Conservation (phyloP, 2,329 filamentous ascomycete genomes). For the Massarina eburnea region DNA sequence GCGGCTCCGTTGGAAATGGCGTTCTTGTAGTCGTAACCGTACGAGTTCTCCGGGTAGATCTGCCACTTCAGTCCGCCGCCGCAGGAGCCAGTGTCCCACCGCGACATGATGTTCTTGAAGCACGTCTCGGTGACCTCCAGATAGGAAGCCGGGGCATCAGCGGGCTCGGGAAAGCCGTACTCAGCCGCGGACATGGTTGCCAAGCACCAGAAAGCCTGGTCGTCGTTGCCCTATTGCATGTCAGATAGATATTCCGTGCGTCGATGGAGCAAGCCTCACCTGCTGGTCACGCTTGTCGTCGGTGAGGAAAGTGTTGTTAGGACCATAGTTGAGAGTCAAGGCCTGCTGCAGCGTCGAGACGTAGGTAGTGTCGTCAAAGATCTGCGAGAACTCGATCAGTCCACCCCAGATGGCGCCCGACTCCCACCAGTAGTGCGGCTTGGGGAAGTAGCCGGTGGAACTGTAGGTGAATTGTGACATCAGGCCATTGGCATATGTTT, state of each 20-base stretch:
- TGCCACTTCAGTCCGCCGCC: constrained; percentile 79
- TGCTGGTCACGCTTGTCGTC: constrained; percentile 43
- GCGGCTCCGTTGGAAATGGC: constrained; percentile 79
- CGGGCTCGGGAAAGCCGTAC: constrained; percentile 64
- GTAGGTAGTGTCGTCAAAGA: constrained; percentile 49
- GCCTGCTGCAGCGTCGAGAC: constrained; percentile 44
- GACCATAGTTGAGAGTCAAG: constrained; percentile 47
- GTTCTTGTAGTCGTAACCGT: constrained; percentile 75
- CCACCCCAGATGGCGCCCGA: constrained; percentile 44
- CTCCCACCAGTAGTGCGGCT: constrained; percentile 53
- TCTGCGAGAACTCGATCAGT: constrained; percentile 49
- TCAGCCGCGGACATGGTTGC: constrained; percentile 69
- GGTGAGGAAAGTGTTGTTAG: constrained; percentile 47
- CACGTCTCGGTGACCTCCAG: constrained; percentile 68
- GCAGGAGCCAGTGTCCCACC: constrained; percentile 71
- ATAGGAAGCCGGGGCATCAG: constrained; percentile 53
- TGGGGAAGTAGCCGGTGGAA: constrained; percentile 44
- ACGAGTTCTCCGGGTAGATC: constrained; percentile 72
- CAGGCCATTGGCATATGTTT: constrained; percentile 36
- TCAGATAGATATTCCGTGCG: constrained; percentile 1
- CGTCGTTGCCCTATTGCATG: constrained; percentile 64
- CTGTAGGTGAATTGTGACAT: constrained; percentile 40
- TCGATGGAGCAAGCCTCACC: constrained; percentile 12
- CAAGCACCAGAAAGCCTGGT: constrained; percentile 74
- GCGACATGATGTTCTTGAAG: constrained; percentile 68